Conservation (phyloP, 768 basidiomycete genomes). For the Gelatoporia subvermispora region DNA sequence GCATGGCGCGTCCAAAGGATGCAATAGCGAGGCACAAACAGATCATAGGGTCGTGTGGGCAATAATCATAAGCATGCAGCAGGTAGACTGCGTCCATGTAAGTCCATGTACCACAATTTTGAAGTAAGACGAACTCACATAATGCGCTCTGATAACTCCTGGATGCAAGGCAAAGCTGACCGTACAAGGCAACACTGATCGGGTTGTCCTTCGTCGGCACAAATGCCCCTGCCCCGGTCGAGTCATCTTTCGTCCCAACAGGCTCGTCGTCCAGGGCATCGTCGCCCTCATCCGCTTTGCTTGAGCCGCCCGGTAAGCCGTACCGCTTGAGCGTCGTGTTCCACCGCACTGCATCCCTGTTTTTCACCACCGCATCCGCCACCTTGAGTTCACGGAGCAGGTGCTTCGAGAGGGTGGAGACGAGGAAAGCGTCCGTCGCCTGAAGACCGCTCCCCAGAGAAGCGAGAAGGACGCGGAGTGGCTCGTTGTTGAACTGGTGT, state of each 20-base stretch:
- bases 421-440: slow-evolving; percentile 70
- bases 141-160: slow-evolving; percentile 89
- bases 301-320: slow-evolving; percentile 30
- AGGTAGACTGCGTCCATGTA: slow-evolving; percentile 64
- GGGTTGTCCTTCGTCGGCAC: slow-evolving; percentile 72
- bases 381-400: slow-evolving; percentile 75
- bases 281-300: slow-evolving; percentile 36
- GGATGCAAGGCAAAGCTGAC: slow-evolving; percentile 76
- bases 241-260: slow-evolving; percentile 19
- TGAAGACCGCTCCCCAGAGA: slow-evolving; percentile 67
- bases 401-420: slow-evolving; percentile 77
- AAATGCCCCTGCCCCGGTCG: slow-evolving; percentile 21
- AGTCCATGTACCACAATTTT: background rate
- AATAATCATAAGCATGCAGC: slow-evolving; percentile 82
- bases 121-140: slow-evolving; percentile 50
- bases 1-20: slow-evolving; percentile 87
- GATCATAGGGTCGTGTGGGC: slow-evolving; percentile 78
- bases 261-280: slow-evolving; percentile 40
- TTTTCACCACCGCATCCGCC: slow-evolving; percentile 59
- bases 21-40: slow-evolving; percentile 80
- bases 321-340: slow-evolving; percentile 56
- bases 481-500: slow-evolving; percentile 86
- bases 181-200: slow-evolving; percentile 68
- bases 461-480: slow-evolving; percentile 70
- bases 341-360: slow-evolving; percentile 58